Base-by-base conservation (phyloP, 208 protist species). In the Trypanosoma conorhini region DNA sequence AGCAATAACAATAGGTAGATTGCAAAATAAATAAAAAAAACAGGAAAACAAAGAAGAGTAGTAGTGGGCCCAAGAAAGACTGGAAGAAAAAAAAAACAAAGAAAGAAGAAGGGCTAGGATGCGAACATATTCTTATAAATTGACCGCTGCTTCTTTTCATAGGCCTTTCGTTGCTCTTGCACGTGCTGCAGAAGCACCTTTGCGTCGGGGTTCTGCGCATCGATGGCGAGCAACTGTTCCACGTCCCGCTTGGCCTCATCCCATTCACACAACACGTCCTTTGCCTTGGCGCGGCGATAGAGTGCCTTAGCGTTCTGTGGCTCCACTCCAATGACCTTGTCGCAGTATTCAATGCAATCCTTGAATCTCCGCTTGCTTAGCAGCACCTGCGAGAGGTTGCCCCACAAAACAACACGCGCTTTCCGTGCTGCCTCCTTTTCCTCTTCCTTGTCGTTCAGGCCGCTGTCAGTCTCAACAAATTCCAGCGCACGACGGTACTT, bases 401-500 rank as follows among this genome's bases (percentile, higher is more conserved):
- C 81, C 76, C 79, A 77, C 12, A 88, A 74, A 21, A 75, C 54
- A 46, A 92, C 72, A 57, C 87, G 86, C 24, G 77, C 79, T 42
- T 74, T 78, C 51, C 86, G 75, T 65, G 75, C 82, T 44, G 67
- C 84, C 9, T 68, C 63, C 77, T 91, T 92, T 62, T 75, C 85
- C 21, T 72, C 73, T 70, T 93, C 93, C 54, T 83, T 77, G 15
- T 77, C 76, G 17, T 84, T 81, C 54, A 88, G 82, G 35, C 83
- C 85, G 75, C 87, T 89, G 74, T 93, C 86, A 44, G 86, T 76
- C 8, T 91, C 91, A 33, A 97, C 75, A 62, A 95, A 96, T 73
- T 94, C 87, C 42, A 96, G 79, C 9, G 88, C 87, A 31, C 87
- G 86, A 52, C 92, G 86, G 83, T 97, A 97, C 72, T 84, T 92